Conservation (phyloP, 176 grass and related monocot species). For the Juncus effusus region DNA sequence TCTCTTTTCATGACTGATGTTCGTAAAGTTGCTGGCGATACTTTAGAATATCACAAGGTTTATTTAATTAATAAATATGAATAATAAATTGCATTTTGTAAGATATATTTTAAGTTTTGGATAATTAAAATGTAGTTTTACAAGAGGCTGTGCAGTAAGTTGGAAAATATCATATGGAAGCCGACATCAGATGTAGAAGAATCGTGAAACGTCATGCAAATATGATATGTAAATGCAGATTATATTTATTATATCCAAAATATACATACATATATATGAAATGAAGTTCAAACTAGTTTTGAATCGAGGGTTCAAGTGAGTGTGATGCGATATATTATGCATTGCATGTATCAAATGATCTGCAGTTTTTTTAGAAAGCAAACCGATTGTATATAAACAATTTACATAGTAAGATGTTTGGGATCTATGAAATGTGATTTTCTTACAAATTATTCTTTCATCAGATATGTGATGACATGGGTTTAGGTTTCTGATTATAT, state of each 20-base stretch:
- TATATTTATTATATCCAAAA: constrained; percentile 2
- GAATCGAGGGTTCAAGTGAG: background rate
- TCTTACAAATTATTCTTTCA: no score
- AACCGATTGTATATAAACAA: background rate
- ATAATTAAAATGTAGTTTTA: constrained; percentile 56
- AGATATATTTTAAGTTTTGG: constrained; percentile 12
- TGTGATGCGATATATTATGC: background rate
- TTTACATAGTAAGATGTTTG: background rate
- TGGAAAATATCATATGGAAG: constrained; percentile 76
- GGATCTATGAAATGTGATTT: background rate
- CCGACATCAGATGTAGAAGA: constrained; percentile 37
- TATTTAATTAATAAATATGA: constrained; percentile 15
- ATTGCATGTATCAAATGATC: background rate
- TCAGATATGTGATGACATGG: no score
- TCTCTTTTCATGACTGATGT: constrained; percentile 97
- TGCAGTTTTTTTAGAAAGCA: background rate
- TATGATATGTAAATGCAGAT: constrained; percentile 35
- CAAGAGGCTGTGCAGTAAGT: constrained; percentile 67
- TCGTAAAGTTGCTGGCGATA: constrained; percentile 86
- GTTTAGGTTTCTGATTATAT: background rate
- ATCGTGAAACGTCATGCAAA: constrained; percentile 36
- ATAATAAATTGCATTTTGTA: background rate
- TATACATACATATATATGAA: constrained; percentile 10
- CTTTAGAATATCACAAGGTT: constrained; percentile 94
- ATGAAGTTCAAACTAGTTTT: background rate